A percentile compares a stretch with the other conserved stretches of the same genome.
phyloP scores from a whole-genome alignment of 352 stramenopile genomes.

The Phytopythium helicoides region DNA sequence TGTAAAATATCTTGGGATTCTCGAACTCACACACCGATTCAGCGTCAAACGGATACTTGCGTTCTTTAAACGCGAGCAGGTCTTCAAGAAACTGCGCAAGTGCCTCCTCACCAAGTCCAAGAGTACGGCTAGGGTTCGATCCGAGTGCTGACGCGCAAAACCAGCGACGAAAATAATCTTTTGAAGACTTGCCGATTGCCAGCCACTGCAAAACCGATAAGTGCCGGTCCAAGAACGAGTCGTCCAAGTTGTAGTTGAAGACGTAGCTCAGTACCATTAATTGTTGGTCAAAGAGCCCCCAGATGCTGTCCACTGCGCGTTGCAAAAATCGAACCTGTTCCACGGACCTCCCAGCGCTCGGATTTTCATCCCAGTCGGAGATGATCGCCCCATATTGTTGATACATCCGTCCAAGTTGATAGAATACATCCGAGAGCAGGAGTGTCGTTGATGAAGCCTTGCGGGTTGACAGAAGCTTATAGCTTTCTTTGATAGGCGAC shows the following conservation, averaged over 20 bases:
- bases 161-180: slow-evolving; percentile 72
- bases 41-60: slow-evolving; percentile 70
- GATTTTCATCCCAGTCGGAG: slow-evolving; percentile 66
- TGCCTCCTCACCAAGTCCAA: slow-evolving; percentile 51
- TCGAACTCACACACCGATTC: slow-evolving; percentile 78
- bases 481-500: slow-evolving; percentile 74
- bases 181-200: slow-evolving; percentile 70
- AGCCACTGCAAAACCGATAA: slow-evolving; percentile 67
- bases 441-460: slow-evolving; percentile 28
- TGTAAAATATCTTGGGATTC: slow-evolving; percentile 69
- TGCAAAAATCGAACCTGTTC: slow-evolving; percentile 62
- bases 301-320: slow-evolving; percentile 59
- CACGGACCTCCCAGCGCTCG: slow-evolving; percentile 35
- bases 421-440: slow-evolving; percentile 66
- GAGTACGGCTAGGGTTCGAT: slow-evolving; percentile 21
- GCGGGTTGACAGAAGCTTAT: slow-evolving; percentile 55
- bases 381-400: slow-evolving; percentile 71
- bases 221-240: slow-evolving; percentile 40
- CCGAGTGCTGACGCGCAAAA: slow-evolving; percentile 44
- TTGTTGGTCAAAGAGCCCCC: slow-evolving; percentile 74
- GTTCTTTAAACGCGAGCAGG: slow-evolving; percentile 70
- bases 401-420: slow-evolving; percentile 78
- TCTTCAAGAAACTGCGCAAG: slow-evolving; percentile 68
- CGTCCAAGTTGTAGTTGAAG: slow-evolving; percentile 70
- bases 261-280: slow-evolving; percentile 71